phyloP scores from a whole-genome alignment of 306 rosid genomes.

The Acacia crassicarpa region DNA sequence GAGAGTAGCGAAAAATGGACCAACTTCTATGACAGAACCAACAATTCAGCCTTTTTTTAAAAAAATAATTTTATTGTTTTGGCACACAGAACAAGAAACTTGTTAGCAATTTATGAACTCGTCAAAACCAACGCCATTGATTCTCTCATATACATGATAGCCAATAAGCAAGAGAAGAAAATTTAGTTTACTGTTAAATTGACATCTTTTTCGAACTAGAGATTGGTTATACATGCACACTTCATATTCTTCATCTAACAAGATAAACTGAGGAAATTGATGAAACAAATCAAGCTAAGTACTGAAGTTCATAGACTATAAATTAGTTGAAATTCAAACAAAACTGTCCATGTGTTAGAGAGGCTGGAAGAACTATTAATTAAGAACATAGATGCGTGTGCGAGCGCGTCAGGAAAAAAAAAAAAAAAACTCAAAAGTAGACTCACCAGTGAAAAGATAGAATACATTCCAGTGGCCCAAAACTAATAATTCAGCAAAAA shows the following conservation, averaged over 20 bases:
- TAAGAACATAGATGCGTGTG: neutral
- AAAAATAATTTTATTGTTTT: neutral
- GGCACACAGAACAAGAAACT: neutral
- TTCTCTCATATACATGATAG: neutral
- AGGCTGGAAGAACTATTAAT: neutral
- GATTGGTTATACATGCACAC: neutral
- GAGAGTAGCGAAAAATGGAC: neutral
- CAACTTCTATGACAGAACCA: neutral
- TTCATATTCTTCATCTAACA: neutral
- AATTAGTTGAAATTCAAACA: neutral
- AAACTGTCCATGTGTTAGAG: neutral
- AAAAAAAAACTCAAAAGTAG: no score
- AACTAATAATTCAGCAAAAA: neutral
- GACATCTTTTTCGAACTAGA: neutral
- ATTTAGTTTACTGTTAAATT: neutral
- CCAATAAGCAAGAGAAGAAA: neutral
- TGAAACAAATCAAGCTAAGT: neutral
- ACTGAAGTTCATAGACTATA: neutral
- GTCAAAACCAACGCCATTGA: neutral
- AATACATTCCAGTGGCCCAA: neutral
- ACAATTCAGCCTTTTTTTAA: neutral
- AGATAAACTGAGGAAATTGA: neutral
- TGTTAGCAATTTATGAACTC: neutral
- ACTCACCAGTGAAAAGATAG: neutral
- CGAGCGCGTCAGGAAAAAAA: neutral